phyloP scores from a whole-genome alignment of 345 rosid genomes.

The Camelina neglecta region DNA sequence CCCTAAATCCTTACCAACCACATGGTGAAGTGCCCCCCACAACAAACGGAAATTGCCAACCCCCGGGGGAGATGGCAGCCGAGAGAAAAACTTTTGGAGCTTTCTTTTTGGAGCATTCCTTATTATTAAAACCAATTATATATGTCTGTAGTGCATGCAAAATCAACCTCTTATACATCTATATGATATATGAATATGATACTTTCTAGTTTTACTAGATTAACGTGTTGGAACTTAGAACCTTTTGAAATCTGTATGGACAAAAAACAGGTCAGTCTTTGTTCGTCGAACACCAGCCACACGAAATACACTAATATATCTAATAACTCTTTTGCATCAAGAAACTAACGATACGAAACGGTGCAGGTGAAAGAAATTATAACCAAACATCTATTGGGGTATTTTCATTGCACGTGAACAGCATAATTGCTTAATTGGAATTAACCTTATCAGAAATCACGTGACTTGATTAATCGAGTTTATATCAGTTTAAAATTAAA shows the following conservation, averaged over 20 bases:
- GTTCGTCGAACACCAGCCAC: not conserved
- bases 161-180: conserved; percentile 1
- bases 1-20: conserved; percentile 32
- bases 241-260: not conserved
- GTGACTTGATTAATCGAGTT: not conserved
- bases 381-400: not conserved
- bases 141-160: conserved; percentile 10
- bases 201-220: not conserved
- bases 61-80: conserved; percentile 35
- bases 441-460: not conserved
- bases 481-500: not conserved
- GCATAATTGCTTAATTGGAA: not conserved
- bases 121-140: not conserved
- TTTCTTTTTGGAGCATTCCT: not conserved
- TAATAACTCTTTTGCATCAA: not conserved
- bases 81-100: not conserved
- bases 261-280: not conserved
- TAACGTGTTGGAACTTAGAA: conserved; percentile 5
- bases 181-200: too few species aligned
- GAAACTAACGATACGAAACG: not conserved
- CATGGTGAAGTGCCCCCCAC: not conserved
- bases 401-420: conserved; percentile 31
- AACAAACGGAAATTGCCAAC: conserved; percentile 27
- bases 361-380: too few species aligned
- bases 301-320: not conserved